These are phyloP conservation scores for Onygenales sp. DNA, from an alignment of 2,329 filamentous ascomycete species.

Conservation along the genomic window DNA sequence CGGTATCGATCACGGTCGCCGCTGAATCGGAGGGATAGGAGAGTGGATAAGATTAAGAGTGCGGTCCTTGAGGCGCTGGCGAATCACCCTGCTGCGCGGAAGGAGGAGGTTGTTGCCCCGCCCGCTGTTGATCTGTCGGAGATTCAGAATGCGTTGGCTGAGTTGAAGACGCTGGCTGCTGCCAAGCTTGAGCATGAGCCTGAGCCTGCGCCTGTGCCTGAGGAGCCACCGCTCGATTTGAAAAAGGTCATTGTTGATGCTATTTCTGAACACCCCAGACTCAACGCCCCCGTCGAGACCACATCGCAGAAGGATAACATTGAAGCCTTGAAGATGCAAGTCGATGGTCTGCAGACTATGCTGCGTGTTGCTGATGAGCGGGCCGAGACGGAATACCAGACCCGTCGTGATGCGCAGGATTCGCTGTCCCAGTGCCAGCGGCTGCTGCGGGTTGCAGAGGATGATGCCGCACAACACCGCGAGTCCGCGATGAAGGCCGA, in stretches of 20 bases:
- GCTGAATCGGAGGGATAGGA: conserved; percentile 56
- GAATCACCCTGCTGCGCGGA: conserved; percentile 27
- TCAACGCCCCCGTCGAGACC: conserved; percentile 39
- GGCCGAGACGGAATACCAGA: conserved; percentile 54
- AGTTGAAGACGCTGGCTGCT: conserved; percentile 18
- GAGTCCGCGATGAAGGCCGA: conserved; percentile 54
- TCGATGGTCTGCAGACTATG: conserved; percentile 60
- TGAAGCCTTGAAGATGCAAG: conserved; percentile 45
- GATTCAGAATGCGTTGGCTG: conserved; percentile 30
- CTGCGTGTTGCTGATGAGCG: conserved; percentile 54
- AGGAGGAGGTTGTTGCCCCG: conserved; percentile 10
- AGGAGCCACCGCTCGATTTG: conserved; percentile 42
- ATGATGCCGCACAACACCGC: conserved; percentile 37
- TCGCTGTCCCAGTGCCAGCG: conserved; percentile 63
- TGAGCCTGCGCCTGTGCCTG: background rate
- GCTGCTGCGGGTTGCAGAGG: conserved; percentile 58
- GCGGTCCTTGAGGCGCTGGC: conserved; percentile 58
- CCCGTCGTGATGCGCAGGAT: conserved; percentile 61
- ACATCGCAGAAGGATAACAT: conserved; percentile 42
- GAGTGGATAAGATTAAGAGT: conserved; percentile 67
- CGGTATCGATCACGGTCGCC: conserved; percentile 66
- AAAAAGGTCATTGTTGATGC: conserved; percentile 55
- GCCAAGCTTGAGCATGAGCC: conserved; percentile 1
- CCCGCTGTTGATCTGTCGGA: conserved; percentile 27
- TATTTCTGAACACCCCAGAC: conserved; percentile 48